Evolutionary conservation across 805 yeast species (phyloP), one percentile per base, ranked within the genome.

Genomic region (Martiniozyma abietophila): DNA sequence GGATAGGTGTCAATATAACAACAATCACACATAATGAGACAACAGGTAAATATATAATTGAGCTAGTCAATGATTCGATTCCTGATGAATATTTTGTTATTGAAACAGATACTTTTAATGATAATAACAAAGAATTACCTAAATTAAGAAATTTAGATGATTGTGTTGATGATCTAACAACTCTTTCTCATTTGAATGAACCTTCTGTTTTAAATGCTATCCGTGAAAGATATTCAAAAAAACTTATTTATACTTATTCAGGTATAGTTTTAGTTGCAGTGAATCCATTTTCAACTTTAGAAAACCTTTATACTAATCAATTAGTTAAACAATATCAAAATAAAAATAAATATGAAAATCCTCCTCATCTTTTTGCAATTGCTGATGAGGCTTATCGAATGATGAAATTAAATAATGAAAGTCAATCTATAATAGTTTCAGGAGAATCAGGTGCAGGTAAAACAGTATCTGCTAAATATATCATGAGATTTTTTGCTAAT

Each of bases 381-480:
- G 97, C 98, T 18, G 96, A 88, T 58, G 96, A 89, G 49, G 96
- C 97, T 6, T 88, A 86, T 56, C 70, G 94, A 47, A 77, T 89
- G 51, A 88, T 89, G 97, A 80, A 82, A 50, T 67, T 76, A 27
- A 94, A 82, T 47, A 63, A 71, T 25, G 68, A 74, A 47, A 88
- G 89, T 61, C 97, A 89, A 61, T 88, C 98, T 1, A 88, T 89
- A 39, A 95, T 89, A 10, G 97, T 89, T n/a, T 76, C 88, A 46
- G 98, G 98, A 59, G 98, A 89, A 61, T 83, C 95, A 6, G 98
- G 98, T 58, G 97, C 98, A 17, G 98, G 98, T 57, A 92, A 89
- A 53, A 92, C 97, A 2, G 97, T 89, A 26, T 78, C 92, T 43
- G 98, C 98, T 20, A 89, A 89, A 58, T 89, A 83, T 58, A 89